Evolutionary conservation across 169 alveolate genomes (phyloP), one percentile per base, ranked within the genome.

Genomic region (Cryptosporidium viatorum): DNA sequence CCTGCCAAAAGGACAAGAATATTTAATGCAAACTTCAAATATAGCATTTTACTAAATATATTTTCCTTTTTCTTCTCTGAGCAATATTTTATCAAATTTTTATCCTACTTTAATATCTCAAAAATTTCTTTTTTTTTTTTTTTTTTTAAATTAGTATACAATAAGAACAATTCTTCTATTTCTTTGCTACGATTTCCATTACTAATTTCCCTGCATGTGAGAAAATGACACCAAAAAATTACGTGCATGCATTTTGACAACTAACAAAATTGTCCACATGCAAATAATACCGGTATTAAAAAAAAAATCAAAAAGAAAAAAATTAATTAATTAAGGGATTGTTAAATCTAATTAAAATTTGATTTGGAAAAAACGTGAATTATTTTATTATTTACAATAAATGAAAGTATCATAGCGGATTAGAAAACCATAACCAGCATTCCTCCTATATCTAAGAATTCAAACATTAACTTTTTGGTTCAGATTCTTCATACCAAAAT

Each of bases 401-500:
- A n/a, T 12, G n/a, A 45, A 45, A 48, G 12, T 3, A 48, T 48
- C 23, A 39, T 7, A 48, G 55, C 5, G 23, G 21, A 48, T 48
- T 16, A 48, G 7, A 48, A 48, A 45, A 48, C 6, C 55, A 48
- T 12, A 16, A 48, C 12, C 14, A 14, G 5, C 23, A 1, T 7
- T 35, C 6, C 26, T 21, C 21, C 12, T 7, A 29, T 0, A 65
- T 21, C 10, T 33, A 65, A 59, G 23, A 59, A 59, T 21, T 48
- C 43, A 26, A 70, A 70, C 62, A 29, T 26, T 31, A 50, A 41
- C 86, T 23, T 73, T 55, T 43, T 55, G n/a, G 58, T 58, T 59
- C 43, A 59, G 1, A 39, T 80, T 60, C 10, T 67, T 62, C 51
- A 80, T 21, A 12, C 89, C 89, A 48, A 59, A 62, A 35, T 80